Evolutionary conservation across 1,284 basidiomycete species (phyloP).

Genomic region (Apiotrichum domesticum): DNA sequence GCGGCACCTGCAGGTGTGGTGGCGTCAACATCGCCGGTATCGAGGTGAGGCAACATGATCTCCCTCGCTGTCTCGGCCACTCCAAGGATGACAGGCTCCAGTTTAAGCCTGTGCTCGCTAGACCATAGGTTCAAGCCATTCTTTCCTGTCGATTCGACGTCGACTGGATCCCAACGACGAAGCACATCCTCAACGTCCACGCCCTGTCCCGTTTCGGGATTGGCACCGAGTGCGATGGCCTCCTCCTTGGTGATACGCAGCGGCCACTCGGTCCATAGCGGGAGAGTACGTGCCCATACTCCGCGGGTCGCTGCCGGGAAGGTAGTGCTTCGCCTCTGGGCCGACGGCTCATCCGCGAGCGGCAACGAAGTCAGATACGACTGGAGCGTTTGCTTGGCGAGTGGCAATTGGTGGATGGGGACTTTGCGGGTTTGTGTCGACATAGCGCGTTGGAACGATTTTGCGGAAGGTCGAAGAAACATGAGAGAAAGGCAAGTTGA

Average conservation of each 20-base stretch:
- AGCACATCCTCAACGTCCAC: conserved; percentile 56
- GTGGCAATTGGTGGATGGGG: conserved; percentile 33
- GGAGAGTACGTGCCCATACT: conserved; percentile 70
- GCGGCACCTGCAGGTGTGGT: conserved; percentile 58
- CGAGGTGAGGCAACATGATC: conserved; percentile 77
- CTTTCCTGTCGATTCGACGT: conserved; percentile 17
- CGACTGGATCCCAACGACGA: conserved; percentile 40
- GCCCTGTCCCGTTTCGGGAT: conserved; percentile 48
- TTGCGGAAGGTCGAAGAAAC: neutral
- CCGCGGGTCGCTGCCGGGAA: conserved; percentile 44
- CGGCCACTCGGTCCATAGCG: conserved; percentile 78
- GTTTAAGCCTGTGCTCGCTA: conserved; percentile 53
- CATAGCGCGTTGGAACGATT: neutral
- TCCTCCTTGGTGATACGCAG: conserved; percentile 64
- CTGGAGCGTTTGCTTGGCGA: conserved; percentile 32
- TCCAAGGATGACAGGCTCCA: conserved; percentile 58
- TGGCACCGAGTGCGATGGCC: conserved; percentile 57
- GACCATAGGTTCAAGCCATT: conserved; percentile 24
- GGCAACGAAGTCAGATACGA: conserved; percentile 21
- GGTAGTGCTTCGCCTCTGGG: conserved; percentile 65
- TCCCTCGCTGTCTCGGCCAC: conserved; percentile 59
- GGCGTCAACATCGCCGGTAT: conserved; percentile 66
- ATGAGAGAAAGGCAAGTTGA: neutral
- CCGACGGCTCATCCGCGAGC: conserved; percentile 54
- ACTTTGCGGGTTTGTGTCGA: conserved; percentile 1